Evolutionary conservation across 495 filamentous ascomycete genomes (phyloP), one percentile per base, ranked within the genome.

Genomic region (Hamigera avellanea): DNA sequence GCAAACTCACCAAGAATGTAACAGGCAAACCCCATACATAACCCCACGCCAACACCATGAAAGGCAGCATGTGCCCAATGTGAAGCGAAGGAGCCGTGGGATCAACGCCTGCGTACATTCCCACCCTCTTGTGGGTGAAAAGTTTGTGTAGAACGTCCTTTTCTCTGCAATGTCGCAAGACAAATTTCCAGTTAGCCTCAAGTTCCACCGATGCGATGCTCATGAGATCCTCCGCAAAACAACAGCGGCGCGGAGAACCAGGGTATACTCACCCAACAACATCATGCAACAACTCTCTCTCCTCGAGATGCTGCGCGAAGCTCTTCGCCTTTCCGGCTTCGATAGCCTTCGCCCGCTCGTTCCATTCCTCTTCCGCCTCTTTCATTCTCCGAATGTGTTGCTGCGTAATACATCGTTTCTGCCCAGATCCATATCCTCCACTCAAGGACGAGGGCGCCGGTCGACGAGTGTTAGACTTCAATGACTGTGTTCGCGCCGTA

Each of bases 11-110:
- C 41, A 99, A 56, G 33, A 79, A 81, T 15, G 82, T 69, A 10
- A 83, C 67, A 19, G 73, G 67, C 44, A 82, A 79, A 10, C 91
- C 89, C 59, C 87, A 74, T 26, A 93, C 64, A 53, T 89, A 93
- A 65, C 86, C 81, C 83, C 91, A 95, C 40, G 86, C 89, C 18
- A 95, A 58, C 1, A 86, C 77, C 91, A 99, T 96, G 28, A 96
- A 69, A 7, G 91, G 89, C 8, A 96, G 61, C 38, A 99, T 75
- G 56, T 99, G 87, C 19, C 91, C 91, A 37, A 96, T 67, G 53
- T 99, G 91, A 44, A 96, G 64, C 3, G 88, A 95, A 17, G 75
- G 70, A 2, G 89, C 93, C 0, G 93, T 95, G 9, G 91, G 87
- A 48, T 99, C 91, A 33, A 99, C 70, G 39, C 91, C 91, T 26